A percentile compares a stretch with the other conserved stretches of the same genome.
Conservation (phyloP, 2,329 filamentous ascomycete species). For the Pseudogymnoascus sp. region DNA sequence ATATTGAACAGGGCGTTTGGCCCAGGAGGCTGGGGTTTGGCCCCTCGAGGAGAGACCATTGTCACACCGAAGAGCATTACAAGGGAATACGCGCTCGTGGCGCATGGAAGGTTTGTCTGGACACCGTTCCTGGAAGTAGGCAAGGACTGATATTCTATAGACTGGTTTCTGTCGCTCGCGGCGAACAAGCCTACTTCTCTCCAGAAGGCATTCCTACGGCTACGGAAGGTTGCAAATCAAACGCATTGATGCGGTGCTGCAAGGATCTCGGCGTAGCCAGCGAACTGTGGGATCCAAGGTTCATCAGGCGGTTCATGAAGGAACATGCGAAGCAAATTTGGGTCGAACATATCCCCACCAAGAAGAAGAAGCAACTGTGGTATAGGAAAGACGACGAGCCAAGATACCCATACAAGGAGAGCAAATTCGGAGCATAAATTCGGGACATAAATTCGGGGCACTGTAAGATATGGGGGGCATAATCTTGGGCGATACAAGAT, state of each 20-base stretch:
- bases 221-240: slow-evolving; percentile 94
- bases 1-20: slow-evolving; percentile 89
- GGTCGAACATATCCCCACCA: slow-evolving; percentile 79
- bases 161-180: slow-evolving; percentile 83
- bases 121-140: neutral
- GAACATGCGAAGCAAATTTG: slow-evolving; percentile 70
- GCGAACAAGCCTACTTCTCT: slow-evolving; percentile 89
- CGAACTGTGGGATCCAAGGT: slow-evolving; percentile 93
- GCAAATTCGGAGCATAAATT: slow-evolving; percentile 22
- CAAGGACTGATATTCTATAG: slow-evolving; percentile 38
- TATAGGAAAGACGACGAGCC: slow-evolving; percentile 74
- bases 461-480: neutral
- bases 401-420: slow-evolving; percentile 51
- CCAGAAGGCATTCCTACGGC: slow-evolving; percentile 87
- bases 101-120: slow-evolving; percentile 67
- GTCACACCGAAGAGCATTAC: slow-evolving; percentile 54
- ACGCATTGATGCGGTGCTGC: slow-evolving; percentile 95
- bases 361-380: slow-evolving; percentile 86
- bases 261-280: slow-evolving; percentile 93
- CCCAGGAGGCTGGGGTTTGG: slow-evolving; percentile 90
- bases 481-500: neutral
- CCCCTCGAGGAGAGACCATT: slow-evolving; percentile 72
- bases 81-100: slow-evolving; percentile 86
- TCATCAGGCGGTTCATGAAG: slow-evolving; percentile 74
- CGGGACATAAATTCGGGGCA: neutral